phyloP scores from a whole-genome alignment of 2,329 filamentous ascomycete genomes.

The Colletotrichum melonis region DNA sequence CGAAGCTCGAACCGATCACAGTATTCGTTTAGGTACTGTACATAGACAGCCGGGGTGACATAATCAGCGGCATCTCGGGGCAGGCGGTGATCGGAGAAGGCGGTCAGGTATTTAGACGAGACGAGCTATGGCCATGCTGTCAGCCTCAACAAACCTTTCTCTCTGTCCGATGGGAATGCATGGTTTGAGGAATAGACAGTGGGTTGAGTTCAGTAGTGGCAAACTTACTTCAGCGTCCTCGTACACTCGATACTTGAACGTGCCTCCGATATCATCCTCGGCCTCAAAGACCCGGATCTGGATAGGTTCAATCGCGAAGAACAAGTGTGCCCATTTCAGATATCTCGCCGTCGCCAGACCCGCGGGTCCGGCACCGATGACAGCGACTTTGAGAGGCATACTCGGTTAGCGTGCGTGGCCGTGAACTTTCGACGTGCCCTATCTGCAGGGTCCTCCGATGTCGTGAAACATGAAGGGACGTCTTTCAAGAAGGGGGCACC shows the following conservation, averaged over 20 bases:
- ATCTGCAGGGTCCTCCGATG: conserved; percentile 23
- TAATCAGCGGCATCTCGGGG: conserved; percentile 56
- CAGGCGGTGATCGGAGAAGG: conserved; percentile 61
- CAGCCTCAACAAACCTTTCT: neutral
- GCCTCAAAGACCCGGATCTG: conserved; percentile 58
- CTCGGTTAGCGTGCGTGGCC: neutral
- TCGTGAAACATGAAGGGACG: conserved; percentile 3
- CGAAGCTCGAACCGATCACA: conserved; percentile 51
- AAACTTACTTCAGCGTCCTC: conserved; percentile 54
- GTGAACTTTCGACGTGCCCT: neutral
- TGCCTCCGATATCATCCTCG: conserved; percentile 57
- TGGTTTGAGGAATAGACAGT: neutral
- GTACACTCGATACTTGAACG: conserved; percentile 59
- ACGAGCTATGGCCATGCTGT: conserved; percentile 44
- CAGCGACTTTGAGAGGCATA: conserved; percentile 45
- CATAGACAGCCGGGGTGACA: conserved; percentile 51
- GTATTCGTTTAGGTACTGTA: conserved; percentile 56
- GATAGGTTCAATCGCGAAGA: conserved; percentile 51
- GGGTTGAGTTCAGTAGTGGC: neutral
- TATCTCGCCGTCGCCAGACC: conserved; percentile 56
- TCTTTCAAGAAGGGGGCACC: neutral
- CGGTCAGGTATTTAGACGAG: conserved; percentile 61
- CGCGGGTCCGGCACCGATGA: conserved; percentile 56
- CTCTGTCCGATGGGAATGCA: neutral
- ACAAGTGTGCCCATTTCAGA: conserved; percentile 52